These are phyloP conservation scores for Cyberlindnera americana DNA, from an alignment of 805 yeast genomes.

Conservation along the genomic window DNA sequence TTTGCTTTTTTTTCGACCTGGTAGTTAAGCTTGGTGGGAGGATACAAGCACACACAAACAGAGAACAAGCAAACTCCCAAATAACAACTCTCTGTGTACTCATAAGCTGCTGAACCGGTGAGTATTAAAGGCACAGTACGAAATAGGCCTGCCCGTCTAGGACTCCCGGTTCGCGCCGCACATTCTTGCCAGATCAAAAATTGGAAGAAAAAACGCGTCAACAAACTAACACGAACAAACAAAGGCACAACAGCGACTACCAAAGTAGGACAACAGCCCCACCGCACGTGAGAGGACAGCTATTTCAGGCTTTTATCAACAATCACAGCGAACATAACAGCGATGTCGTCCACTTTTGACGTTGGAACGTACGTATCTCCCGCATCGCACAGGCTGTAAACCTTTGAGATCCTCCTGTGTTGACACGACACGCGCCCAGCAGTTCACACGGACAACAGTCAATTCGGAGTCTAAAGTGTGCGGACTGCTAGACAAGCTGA, in stretches of 20 bases:
- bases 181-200: conserved; percentile 17
- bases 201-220: conserved; percentile 18
- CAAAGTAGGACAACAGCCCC: too few relatives aligned
- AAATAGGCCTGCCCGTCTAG: too few relatives aligned
- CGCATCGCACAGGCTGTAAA: not conserved
- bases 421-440: conserved; percentile 4
- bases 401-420: not conserved
- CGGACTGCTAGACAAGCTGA: not conserved
- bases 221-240: conserved; percentile 7
- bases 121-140: too few relatives aligned
- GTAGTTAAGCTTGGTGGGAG: too few relatives aligned
- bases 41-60: not conserved
- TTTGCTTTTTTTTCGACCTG: too few relatives aligned
- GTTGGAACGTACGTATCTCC: conserved; percentile 47
- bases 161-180: conserved; percentile 19
- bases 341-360: conserved; percentile 42
- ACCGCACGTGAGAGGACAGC: too few relatives aligned
- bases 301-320: too few relatives aligned
- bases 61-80: not conserved
- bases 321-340: not conserved
- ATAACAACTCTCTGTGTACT: too few relatives aligned
- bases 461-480: too few relatives aligned
- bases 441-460: too few relatives aligned
- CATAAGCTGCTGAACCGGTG: too few relatives aligned
- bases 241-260: conserved; percentile 3